Evolutionary conservation across 2,329 filamentous ascomycete genomes (phyloP), one percentile per base, ranked within the genome.

Genomic region (Periconia sp.): DNA sequence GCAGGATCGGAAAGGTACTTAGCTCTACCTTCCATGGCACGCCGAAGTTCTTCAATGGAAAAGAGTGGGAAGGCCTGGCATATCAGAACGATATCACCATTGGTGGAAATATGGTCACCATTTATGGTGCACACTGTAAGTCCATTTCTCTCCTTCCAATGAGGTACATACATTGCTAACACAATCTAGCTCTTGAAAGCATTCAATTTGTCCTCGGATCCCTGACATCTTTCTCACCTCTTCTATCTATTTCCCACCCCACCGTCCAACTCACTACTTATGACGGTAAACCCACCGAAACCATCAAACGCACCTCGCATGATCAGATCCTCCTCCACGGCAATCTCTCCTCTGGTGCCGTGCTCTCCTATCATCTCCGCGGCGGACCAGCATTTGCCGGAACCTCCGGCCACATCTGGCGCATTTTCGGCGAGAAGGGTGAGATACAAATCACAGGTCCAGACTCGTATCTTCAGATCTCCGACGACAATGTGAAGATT

Each of bases 21-120:
- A 72, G 65, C 48, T 59, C 60, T 1, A 57, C 54, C 5, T 59
- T 65, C 54, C 41, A 30, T 16, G 51, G 45, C 5, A 50, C 46
- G 21, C 45, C 50, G 3, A 38, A 39, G 10, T 40, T 58, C 12
- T 48, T 46, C 12, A 50, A 48, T 5, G 37, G 28, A 3, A 53
- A 50, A 10, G 43, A 45, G 6, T 31, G 11, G 21, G 55, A 51
- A 18, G 21, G 30, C 5, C 44, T 78, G 29, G 65, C 65, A 32
- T 84, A 82, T 43, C 79, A 82, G 36, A 63, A 75, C 0, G 68
- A 81, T 13, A 65, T 68, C 6, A 64, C 66, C 3, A 52, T 82
- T 17, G 71, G 70, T 0, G 70, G 59, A 1, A 73, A 72, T 19
- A 39, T 70, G 47, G 41, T 72, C 18, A 69, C 64, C 6, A 71